These are phyloP conservation scores for Lablab purpureus DNA, from an alignment of 306 rosid genomes.

Conservation along the genomic window DNA sequence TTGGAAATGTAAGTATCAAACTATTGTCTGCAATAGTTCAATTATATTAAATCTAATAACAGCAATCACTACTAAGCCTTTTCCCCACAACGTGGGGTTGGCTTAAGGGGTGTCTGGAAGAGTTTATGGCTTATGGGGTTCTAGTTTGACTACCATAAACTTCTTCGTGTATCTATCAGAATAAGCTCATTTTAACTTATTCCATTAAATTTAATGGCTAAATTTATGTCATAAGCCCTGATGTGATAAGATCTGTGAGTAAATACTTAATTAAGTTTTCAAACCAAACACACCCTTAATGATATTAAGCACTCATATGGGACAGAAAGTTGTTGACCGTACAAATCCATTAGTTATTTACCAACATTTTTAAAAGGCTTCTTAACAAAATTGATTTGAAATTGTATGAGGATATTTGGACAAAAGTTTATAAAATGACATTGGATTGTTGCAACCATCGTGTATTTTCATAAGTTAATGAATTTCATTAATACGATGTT, in stretches of 20 bases:
- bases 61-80: neutral
- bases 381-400: constrained; percentile 1
- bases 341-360: constrained; percentile 10
- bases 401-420: constrained; percentile 12
- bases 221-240: neutral
- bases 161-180: neutral
- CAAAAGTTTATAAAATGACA: constrained; percentile 13
- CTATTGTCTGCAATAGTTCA: neutral
- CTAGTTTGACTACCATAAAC: neutral
- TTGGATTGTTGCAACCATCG: constrained; percentile 1
- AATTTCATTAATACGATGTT: constrained; percentile 14
- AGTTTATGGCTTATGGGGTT: neutral
- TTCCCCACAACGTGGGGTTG: neutral
- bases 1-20: constrained; percentile 6
- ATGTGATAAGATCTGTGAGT: neutral
- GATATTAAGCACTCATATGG: constrained; percentile 25
- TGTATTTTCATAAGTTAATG: neutral
- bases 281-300: neutral
- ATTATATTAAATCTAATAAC: neutral
- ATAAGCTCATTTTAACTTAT: neutral
- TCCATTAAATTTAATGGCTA: neutral
- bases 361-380: constrained; percentile 3
- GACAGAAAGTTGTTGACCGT: neutral
- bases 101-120: neutral
- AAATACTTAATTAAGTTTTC: neutral